Evolutionary conservation across 345 rosid species (phyloP).

Genomic region (Syzygium jambos): DNA sequence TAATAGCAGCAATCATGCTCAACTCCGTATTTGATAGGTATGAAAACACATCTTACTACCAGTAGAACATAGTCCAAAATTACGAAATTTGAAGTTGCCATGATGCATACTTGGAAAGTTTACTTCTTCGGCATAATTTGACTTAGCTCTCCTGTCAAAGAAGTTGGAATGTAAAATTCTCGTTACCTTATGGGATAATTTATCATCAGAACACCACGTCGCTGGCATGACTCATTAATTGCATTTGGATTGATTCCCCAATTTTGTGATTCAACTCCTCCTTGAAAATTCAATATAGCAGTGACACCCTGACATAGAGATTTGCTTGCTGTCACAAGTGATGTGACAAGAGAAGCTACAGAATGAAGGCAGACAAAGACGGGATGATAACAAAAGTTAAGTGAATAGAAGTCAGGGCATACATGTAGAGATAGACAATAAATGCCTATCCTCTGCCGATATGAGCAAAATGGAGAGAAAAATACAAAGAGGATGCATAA

Average conservation of each 20-base stretch:
- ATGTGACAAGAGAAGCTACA: background rate
- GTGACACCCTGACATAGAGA: slow-evolving; percentile 59
- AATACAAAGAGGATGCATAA: background rate
- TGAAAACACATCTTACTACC: background rate
- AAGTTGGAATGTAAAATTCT: background rate
- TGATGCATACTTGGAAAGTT: background rate
- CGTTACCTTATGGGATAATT: slow-evolving; percentile 72
- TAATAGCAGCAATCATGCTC: background rate
- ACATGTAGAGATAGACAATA: background rate
- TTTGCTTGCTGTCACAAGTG: slow-evolving; percentile 2
- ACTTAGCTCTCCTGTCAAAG: background rate
- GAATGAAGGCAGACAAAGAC: background rate
- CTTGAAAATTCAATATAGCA: slow-evolving; percentile 77
- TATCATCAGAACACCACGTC: slow-evolving; percentile 62
- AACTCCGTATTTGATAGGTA: background rate
- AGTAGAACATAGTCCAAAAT: background rate
- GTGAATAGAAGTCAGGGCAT: background rate
- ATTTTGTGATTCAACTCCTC: slow-evolving; percentile 75
- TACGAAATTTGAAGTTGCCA: background rate
- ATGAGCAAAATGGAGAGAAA: background rate
- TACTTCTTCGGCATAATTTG: background rate
- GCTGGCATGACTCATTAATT: slow-evolving; percentile 71
- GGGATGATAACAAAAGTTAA: background rate
- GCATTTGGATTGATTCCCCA: slow-evolving; percentile 62
- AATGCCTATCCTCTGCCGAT: background rate